Conservation (phyloP, 2,329 filamentous ascomycete genomes). For the Fusarium sambucinum region DNA sequence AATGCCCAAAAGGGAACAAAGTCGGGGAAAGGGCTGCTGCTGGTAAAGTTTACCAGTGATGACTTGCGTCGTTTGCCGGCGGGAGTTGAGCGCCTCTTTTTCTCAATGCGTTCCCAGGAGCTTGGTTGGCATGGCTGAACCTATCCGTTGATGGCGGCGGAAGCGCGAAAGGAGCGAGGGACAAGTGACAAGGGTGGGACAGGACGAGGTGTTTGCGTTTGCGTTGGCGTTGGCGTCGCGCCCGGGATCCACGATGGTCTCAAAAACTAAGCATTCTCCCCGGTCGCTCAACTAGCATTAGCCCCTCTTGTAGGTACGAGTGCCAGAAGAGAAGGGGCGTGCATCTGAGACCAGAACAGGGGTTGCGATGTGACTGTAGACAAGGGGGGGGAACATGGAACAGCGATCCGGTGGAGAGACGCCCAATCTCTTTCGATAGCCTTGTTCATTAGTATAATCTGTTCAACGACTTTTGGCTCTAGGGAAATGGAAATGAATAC, state of each 20-base stretch:
- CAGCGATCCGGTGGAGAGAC: conserved; percentile 29
- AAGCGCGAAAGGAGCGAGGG: conserved; percentile 42
- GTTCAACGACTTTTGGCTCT: conserved; percentile 3
- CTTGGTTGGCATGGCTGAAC: conserved; percentile 53
- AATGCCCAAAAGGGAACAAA: conserved; percentile 24
- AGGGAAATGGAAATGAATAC: conserved; percentile 9
- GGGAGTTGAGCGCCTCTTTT: conserved; percentile 48
- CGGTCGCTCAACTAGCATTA: conserved; percentile 14
- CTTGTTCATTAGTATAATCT: conserved; percentile 5
- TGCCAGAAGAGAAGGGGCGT: conserved; percentile 31
- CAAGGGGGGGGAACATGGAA: conserved; percentile 10
- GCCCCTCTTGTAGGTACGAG: conserved; percentile 10
- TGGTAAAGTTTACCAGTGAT: conserved; percentile 34
- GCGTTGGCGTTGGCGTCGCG: conserved; percentile 2
- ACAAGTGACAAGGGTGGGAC: conserved; percentile 12
- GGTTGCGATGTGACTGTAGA: not conserved
- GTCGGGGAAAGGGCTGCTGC: conserved; percentile 32
- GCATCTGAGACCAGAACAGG: conserved; percentile 29
- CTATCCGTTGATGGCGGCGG: conserved; percentile 52
- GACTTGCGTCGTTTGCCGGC: conserved; percentile 41
- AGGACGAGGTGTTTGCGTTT: not conserved
- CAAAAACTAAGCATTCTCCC: conserved; percentile 33
- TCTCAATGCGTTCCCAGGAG: conserved; percentile 47
- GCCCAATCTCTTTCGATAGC: conserved; percentile 20
- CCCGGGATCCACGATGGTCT: conserved; percentile 43